phyloP scores from a whole-genome alignment of 352 stramenopile genomes.

The Phytophthora citricola region DNA sequence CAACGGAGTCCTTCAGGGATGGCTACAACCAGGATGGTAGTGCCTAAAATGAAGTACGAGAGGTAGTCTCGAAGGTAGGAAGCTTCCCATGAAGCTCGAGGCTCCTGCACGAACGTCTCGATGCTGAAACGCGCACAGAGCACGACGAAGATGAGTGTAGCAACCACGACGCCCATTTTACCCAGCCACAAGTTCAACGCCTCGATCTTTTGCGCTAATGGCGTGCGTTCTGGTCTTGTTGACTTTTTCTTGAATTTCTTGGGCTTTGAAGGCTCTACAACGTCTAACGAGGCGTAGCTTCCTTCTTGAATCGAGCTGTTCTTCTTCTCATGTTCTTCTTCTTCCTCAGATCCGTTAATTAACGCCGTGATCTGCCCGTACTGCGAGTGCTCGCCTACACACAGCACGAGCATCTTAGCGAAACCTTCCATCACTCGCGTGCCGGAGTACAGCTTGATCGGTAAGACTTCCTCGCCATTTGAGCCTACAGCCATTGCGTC shows the following conservation, averaged over 20 bases:
- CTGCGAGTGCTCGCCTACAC: constrained; percentile 89
- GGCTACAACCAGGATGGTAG: constrained; percentile 83
- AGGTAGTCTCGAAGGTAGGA: constrained; percentile 58
- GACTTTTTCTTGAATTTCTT: constrained; percentile 15
- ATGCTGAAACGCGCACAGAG: constrained; percentile 62
- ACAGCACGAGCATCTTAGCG: constrained; percentile 90
- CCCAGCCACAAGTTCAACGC: constrained; percentile 73
- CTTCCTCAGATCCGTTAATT: constrained; percentile 47
- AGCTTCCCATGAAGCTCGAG: constrained; percentile 43
- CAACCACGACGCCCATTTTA: constrained; percentile 63
- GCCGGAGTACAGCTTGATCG: constrained; percentile 74
- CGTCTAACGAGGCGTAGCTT: constrained; percentile 28
- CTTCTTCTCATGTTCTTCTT: not conserved
- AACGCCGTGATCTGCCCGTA: constrained; percentile 86
- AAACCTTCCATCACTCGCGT: constrained; percentile 91
- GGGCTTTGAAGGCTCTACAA: constrained; percentile 8
- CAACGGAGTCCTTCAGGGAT: constrained; percentile 92
- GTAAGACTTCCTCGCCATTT: constrained; percentile 2
- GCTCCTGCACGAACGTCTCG: constrained; percentile 63
- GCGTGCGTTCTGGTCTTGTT: constrained; percentile 41
- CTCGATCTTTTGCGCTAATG: constrained; percentile 84
- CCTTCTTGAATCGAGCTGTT: constrained; percentile 39
- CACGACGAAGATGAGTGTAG: constrained; percentile 68
- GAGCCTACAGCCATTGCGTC: constrained; percentile 55
- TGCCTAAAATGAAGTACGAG: constrained; percentile 89